Base-by-base conservation (phyloP, 2,329 filamentous ascomycete species). In the Fusarium denticulatum region DNA sequence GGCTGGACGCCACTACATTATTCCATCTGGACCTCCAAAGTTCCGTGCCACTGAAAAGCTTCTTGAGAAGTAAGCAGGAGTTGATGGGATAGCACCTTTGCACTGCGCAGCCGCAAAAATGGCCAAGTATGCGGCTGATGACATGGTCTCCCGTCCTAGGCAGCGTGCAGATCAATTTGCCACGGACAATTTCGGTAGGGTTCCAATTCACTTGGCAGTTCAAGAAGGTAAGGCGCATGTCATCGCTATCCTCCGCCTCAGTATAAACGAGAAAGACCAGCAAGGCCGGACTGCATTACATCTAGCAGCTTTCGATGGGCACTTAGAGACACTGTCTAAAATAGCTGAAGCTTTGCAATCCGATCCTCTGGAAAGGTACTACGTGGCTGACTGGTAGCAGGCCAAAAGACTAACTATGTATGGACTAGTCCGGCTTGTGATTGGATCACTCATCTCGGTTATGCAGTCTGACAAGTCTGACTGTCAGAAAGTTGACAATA, bases 381-480 rank as follows among this genome's bases (percentile, higher is more conserved):
- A 28, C 5, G 30, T 32, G 30, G 30, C 12, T 32, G 28, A 30
- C 28, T 7, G 28, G 28, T 28, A 28, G 12, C 30, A 32, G 30
- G 30, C 3, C 12, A 10, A 12, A 32, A 12, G 32, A 15, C 32
- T 36, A 36, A 36, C 34, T 36, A 3, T 18, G 3, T 16, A 53
- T 10, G 10, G 20, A 18, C 50, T 18, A 26, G 50, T 9, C 5
- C 7, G 7, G 7, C 16, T 24, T 12, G 2, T 59, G 16, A 26
- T 59, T 59, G 22, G 14, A 12, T 3, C 1, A 6, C 14, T 32
- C 13, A 45, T 36, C 12, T 60, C 56, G 56, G 22, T 64, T 64
- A 64, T 61, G 60, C 60, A 64, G 24, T 61, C 60, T 64, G 55
- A 61, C 60, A 49, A 28, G 28, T 15, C 36, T 58, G 34, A 47